Evolutionary conservation across 768 basidiomycete species (phyloP), one percentile per base, ranked within the genome.

Genomic region (Phaffia tasmanica): DNA sequence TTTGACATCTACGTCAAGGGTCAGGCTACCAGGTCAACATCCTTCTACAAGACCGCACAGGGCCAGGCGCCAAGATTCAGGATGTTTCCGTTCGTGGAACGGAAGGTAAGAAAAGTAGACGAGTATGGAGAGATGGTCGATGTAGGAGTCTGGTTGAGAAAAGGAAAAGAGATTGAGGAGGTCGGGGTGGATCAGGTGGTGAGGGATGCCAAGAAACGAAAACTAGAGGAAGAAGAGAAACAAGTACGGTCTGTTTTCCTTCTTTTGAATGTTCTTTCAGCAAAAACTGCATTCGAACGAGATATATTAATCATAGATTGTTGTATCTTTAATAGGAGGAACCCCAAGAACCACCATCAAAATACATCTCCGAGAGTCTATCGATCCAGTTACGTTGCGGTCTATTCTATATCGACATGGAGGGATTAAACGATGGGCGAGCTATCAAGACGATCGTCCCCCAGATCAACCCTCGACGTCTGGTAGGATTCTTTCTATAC

Each of bases 1-100:
- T 99, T 88, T 72, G 95, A 99, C 76, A 95, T 98, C 71, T 98
- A 90, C 75, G 81, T 98, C 69, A 95, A 94, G 75, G 93, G 93
- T n/a, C 91, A 94, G 70, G 88, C 92, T 56, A 85, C 87, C 30
- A 87, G 88, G 70, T 80, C 71, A 29, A 87, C 84, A 0, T 85
- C 86, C 1, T 92, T 91, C 78, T 94, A 92, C 81, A 91, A 90
- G 75, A 86, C 79, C 48, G 70, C 54, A 9, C 57, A 23, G 58
- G 27, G 58, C 46, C 53, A 73, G 69, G 71, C 74, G 49, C 70
- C 71, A 70, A 80, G 95, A 62, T 98, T 88, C 76, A 82, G 94
- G 70, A 97, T 97, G 92, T 98, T 97, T 78, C 95, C 95, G 0
- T 92, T 90, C 70, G 84, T 94, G 32, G 94, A 98, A 78, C 86